These are phyloP conservation scores for Cylindrotheca fusiformis DNA, from an alignment of 108 stramenopile species.

Conservation along the genomic window DNA sequence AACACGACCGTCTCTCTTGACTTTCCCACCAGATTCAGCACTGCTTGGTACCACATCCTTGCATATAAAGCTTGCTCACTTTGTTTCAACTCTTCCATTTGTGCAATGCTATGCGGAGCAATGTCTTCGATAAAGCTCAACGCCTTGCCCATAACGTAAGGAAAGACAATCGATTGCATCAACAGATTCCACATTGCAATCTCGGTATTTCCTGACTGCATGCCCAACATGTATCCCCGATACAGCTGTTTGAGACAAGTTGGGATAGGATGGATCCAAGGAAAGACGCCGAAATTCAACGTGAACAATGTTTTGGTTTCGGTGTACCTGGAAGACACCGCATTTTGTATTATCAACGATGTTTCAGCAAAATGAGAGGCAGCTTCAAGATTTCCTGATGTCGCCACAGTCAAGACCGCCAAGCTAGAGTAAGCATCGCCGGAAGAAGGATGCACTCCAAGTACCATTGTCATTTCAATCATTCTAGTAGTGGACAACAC, in stretches of 20 bases:
- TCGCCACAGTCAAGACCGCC: neutral
- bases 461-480: neutral
- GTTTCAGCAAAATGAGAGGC: neutral
- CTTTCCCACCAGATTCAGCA: constrained; percentile 5
- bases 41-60: neutral
- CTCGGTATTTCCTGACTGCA: constrained; percentile 1
- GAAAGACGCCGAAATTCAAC: neutral
- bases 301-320: neutral
- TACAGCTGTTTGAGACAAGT: neutral
- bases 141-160: neutral
- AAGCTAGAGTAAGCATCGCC: neutral
- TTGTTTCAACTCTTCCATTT: constrained; percentile 7
- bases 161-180: neutral
- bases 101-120: neutral
- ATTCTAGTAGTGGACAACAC: neutral
- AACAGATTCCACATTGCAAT: neutral
- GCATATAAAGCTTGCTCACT: neutral
- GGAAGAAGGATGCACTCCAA: neutral
- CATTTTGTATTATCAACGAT: neutral
- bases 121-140: neutral
- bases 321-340: neutral
- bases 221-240: neutral
- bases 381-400: neutral
- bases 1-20: neutral
- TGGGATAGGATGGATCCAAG: neutral